A percentile compares a stretch with the other conserved stretches of the same genome.
Evolutionary conservation across 1,139 yeast species (phyloP).

Genomic region (Nakaseomyces glabratus): DNA sequence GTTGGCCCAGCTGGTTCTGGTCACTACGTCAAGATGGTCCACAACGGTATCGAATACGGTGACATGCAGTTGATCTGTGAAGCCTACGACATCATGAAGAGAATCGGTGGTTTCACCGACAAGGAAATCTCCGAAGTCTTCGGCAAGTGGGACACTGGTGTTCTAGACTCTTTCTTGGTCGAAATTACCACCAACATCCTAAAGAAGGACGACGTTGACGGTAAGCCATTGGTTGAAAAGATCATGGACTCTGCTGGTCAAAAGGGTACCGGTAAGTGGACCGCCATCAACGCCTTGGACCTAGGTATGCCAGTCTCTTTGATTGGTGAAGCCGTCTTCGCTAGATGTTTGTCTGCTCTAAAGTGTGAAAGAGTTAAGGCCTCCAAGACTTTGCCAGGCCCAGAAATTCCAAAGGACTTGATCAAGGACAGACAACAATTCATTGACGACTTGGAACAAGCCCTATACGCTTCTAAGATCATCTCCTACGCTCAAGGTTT

Average conservation of each 20-base stretch:
- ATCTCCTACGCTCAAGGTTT: slow-evolving; percentile 99
- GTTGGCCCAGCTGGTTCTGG: slow-evolving; percentile 99
- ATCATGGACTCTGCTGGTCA: slow-evolving; percentile 96
- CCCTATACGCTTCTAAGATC: slow-evolving; percentile 95
- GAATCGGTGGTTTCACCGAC: slow-evolving; percentile 84
- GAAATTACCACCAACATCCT: slow-evolving; percentile 96
- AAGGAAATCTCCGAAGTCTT: slow-evolving; percentile 93
- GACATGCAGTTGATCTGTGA: slow-evolving; percentile 99
- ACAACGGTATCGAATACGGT: slow-evolving; percentile 99
- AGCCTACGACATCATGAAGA: slow-evolving; percentile 92
- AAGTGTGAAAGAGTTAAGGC: slow-evolving; percentile 88
- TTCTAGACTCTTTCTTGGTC: slow-evolving; percentile 90
- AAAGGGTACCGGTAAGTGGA: slow-evolving; percentile 99
- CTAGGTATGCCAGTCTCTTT: slow-evolving; percentile 97
- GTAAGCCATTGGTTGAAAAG: slow-evolving; percentile 90
- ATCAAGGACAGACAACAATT: slow-evolving; percentile 72
- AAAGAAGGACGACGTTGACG: slow-evolving; percentile 79
- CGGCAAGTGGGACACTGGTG: slow-evolving; percentile 93
- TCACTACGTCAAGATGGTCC: slow-evolving; percentile 99
- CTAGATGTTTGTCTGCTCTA: slow-evolving; percentile 91
- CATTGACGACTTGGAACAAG: slow-evolving; percentile 93
- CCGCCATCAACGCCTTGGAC: slow-evolving; percentile 95
- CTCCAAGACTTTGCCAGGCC: slow-evolving; percentile 69
- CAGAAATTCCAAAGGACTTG: slow-evolving; percentile 49
- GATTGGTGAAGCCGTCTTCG: slow-evolving; percentile 97